phyloP scores from a whole-genome alignment of 805 yeast genomes.

The Suhomyces xylopsoci region DNA sequence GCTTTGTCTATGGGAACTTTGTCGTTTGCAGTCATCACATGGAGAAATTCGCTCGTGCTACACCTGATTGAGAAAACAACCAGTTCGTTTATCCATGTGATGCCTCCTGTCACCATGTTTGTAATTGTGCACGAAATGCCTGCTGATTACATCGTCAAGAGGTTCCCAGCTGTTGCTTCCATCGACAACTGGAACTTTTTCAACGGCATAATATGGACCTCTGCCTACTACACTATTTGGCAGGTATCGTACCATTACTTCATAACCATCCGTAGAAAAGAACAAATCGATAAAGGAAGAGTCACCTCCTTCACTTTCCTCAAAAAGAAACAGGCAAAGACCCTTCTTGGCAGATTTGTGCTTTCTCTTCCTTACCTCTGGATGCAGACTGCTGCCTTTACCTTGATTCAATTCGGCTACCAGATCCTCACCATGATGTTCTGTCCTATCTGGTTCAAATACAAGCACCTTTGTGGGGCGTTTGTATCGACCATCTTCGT shows the following conservation, averaged over 20 bases:
- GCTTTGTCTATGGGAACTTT: constrained; percentile 86
- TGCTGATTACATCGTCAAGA: constrained; percentile 43
- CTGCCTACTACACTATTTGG: constrained; percentile 83
- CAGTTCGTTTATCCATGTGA: constrained; percentile 81
- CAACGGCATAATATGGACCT: constrained; percentile 72
- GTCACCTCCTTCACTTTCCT: constrained; percentile 86
- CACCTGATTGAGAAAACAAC: constrained; percentile 93
- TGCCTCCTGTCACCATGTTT: constrained; percentile 87
- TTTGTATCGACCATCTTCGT: constrained; percentile 73
- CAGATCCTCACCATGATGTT: constrained; percentile 84
- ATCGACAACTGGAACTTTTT: constrained; percentile 66
- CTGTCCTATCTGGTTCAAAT: constrained; percentile 84
- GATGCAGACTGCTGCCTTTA: constrained; percentile 84
- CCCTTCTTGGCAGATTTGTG: constrained; percentile 69
- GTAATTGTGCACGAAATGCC: constrained; percentile 79
- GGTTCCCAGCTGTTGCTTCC: constrained; percentile 81
- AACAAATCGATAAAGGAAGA: constrained; percentile 79
- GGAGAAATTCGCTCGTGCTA: constrained; percentile 91
- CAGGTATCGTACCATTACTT: constrained; percentile 88
- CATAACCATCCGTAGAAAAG: constrained; percentile 75
- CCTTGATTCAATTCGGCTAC: constrained; percentile 80
- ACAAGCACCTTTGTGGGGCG: constrained; percentile 60
- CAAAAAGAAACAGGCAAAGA: constrained; percentile 64
- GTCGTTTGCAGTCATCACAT: constrained; percentile 89
- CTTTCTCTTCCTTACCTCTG: constrained; percentile 75